Evolutionary conservation across 1,139 yeast species (phyloP), one percentile per base, ranked within the genome.

Genomic region (Nematodospora anomalae): DNA sequence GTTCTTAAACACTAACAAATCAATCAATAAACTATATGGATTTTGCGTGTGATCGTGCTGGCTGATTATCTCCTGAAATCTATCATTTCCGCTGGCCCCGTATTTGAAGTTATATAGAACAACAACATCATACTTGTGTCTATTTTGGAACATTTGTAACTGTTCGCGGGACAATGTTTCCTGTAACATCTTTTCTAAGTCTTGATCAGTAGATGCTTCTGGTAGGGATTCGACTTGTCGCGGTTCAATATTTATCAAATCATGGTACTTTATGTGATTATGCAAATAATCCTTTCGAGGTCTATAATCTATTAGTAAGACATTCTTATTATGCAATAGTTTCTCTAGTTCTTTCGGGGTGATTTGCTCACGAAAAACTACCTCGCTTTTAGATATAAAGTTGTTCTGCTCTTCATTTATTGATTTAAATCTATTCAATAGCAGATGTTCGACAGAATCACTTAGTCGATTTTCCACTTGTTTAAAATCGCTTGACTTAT

Each of bases 181-280:
- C 26, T 76, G 62, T 16, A 90, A 64, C 23, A 76, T 61, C 25
- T 70, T 74, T 47, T 82, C 85, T 20, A 88, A 57, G 37, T 81
- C 87, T 35, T 60, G 64, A 49, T 83, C 90, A 2, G 73, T 68
- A 44, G 73, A 52, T 6, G 31, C 16, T 8, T 37, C 29, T 11
- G 33, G 23, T 8, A 41, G 15, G 3, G 21, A 7, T 7, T 31
- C 28, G 7, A 43, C 27, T 16, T 20, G 14, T 6, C 14, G 45
- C 4, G 96, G 96, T 39, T 85, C 95, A 10, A 88, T 74, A 53
- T 89, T 83, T 12, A 85, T 72, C 6, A 82, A 58, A 32, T 81
- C 74, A 1, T 63, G 56, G 24, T 71, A 62, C 14, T 71, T 68
- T 22, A 89, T 76, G 53, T 83, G 95, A 26, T 76, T 73, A 35